phyloP scores from a whole-genome alignment of 2,329 filamentous ascomycete genomes.

The Zasmidium cellare region DNA sequence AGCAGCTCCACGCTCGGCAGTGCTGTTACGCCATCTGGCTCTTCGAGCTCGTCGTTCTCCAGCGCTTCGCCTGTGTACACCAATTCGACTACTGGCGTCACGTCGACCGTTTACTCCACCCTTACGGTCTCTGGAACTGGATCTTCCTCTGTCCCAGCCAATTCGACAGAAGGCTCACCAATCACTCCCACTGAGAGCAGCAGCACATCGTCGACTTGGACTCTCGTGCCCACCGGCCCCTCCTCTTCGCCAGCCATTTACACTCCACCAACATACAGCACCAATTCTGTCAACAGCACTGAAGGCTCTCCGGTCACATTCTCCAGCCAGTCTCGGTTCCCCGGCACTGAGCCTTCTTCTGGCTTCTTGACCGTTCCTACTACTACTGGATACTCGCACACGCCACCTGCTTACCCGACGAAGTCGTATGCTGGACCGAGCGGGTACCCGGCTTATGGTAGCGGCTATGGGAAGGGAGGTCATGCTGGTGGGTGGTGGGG shows the following conservation, averaged over 20 bases:
- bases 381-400: neutral
- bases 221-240: too few relatives aligned
- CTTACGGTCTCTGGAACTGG: neutral
- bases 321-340: neutral
- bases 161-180: slow-evolving; percentile 8
- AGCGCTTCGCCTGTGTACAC: neutral
- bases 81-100: neutral
- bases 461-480: slow-evolving; percentile 1
- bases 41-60: neutral
- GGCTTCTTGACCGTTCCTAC: slow-evolving; percentile 1
- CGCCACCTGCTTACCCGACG: neutral
- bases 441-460: slow-evolving; percentile 1
- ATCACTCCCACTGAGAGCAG: slow-evolving; percentile 1
- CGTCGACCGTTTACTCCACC: slow-evolving; percentile 1
- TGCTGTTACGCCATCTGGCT: neutral
- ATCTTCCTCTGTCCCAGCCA: neutral
- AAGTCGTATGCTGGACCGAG: neutral
- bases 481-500: neutral
- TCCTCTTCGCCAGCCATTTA: slow-evolving; percentile 1
- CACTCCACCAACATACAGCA: neutral
- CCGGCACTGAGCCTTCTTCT: neutral
- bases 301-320: neutral
- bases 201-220: slow-evolving; percentile 4
- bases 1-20: neutral
- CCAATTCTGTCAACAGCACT: neutral